phyloP scores from a whole-genome alignment of 495 filamentous ascomycete genomes.

The Aspergillus ostianus region DNA sequence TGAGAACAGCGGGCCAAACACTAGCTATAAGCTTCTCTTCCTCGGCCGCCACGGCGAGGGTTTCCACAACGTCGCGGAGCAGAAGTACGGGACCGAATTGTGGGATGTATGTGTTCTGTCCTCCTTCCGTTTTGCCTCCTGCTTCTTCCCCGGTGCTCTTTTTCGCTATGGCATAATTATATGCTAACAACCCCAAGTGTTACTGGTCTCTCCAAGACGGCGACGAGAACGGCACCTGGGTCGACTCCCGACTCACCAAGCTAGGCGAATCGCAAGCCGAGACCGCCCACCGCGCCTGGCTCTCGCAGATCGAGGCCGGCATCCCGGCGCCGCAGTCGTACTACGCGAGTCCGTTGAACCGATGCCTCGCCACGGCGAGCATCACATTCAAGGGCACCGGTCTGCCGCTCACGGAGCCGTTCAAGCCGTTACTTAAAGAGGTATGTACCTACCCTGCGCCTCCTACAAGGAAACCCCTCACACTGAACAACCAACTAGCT shows the following conservation, averaged over 20 bases:
- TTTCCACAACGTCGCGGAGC: conserved; percentile 65
- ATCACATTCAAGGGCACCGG: conserved; percentile 58
- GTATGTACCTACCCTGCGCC: no score
- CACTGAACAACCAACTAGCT: conserved; percentile 36
- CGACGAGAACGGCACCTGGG: conserved; percentile 65
- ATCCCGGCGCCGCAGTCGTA: conserved; percentile 65
- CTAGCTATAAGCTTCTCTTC: conserved; percentile 65
- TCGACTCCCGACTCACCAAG: conserved; percentile 67
- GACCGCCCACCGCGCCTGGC: conserved; percentile 64
- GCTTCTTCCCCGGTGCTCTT: no score
- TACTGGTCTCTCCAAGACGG: conserved; percentile 74
- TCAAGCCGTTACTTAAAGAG: conserved; percentile 69
- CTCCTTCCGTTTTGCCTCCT: not conserved
- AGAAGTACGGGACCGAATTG: conserved; percentile 59
- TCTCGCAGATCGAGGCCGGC: conserved; percentile 46
- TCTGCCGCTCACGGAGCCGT: conserved; percentile 51
- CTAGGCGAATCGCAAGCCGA: conserved; percentile 64
- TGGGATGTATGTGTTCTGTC: conserved; percentile 56
- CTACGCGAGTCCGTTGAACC: conserved; percentile 73
- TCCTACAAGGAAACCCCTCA: no score
- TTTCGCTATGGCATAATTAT: not conserved
- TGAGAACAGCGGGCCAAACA: conserved; percentile 34
- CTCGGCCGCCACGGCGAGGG: conserved; percentile 73
- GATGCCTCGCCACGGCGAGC: conserved; percentile 65
- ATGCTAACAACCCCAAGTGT: conserved; percentile 38